Evolutionary conservation across 306 rosid genomes (phyloP), one percentile per base, ranked within the genome.

Genomic region (Vachellia collinsii): DNA sequence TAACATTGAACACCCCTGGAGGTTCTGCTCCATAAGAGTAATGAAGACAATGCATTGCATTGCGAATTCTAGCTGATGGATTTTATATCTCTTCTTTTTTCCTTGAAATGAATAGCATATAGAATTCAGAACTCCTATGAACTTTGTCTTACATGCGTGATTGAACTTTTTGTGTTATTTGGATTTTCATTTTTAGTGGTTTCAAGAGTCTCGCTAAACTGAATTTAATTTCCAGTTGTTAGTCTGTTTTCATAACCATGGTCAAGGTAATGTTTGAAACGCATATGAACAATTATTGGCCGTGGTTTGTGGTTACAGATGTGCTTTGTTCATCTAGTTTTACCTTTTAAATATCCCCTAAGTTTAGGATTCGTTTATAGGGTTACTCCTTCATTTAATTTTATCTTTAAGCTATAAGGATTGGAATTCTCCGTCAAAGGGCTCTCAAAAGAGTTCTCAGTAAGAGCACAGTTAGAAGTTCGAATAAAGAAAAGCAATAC

Each of bases 371-470:
- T 11, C 46, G 23, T 23, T 37, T 46, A 0, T 12, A 0, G 20
- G 34, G 50, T 10, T n/a, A 19, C 29, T 17, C 2, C 25, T 10
- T 37, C 48, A 36, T 36, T n/a, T 69, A 42, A 42, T 66, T 66
- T 37, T 16, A 7, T 36, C 37, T 43, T 12, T 42, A 43, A 69
- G 5, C 36, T 6, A 22, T 20, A 10, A 11, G 37, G 37, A 69
- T 69, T 69, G 36, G 74, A 43, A 43, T 11, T 41, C 29, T 43
- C 80, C 7, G 16, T 61, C 48, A 29, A 34, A 23, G 76, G 76
- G 19, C 25, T 70, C 43, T 81, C 38, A 10, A 23, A 53, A 69
- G 72, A 65, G 38, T 23, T 44, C 63, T 29, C 53, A 68, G 19
- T 61, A 44, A 3, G 23, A 64, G 3, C 7, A 11, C 10, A 7